These are phyloP conservation scores for Exidia glandulosa DNA, from an alignment of 768 basidiomycete genomes.

Conservation along the genomic window DNA sequence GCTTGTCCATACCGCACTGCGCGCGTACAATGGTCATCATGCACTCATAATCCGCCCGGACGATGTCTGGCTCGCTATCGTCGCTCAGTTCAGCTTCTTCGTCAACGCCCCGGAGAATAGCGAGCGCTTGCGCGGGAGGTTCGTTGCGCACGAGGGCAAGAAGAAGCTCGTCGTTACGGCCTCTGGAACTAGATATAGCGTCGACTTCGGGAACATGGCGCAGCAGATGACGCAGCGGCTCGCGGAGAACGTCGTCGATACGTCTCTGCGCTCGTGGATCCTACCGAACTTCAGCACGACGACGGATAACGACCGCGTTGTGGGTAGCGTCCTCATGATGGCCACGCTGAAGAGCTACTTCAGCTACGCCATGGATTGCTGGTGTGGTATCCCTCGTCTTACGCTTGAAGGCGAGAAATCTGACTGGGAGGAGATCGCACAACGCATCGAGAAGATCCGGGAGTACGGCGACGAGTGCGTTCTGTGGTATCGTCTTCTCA, in stretches of 20 bases:
- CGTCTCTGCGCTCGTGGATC: conserved; percentile 27
- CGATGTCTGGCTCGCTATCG: conserved; percentile 37
- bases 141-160: conserved; percentile 25
- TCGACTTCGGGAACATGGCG: conserved; percentile 24
- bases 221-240: conserved; percentile 15
- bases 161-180: conserved; percentile 17
- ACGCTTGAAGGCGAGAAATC: conserved; percentile 30
- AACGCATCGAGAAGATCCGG: conserved; percentile 27
- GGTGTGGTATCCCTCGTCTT: conserved; percentile 34
- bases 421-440: conserved; percentile 29
- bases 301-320: conserved; percentile 24
- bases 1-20: conserved; percentile 21
- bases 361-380: conserved; percentile 17
- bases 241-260: conserved; percentile 15
- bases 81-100: conserved; percentile 27
- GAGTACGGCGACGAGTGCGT: conserved; percentile 24
- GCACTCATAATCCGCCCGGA: conserved; percentile 35
- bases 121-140: conserved; percentile 22
- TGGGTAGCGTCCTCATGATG: conserved; percentile 32
- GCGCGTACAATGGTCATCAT: conserved; percentile 26
- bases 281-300: conserved; percentile 36
- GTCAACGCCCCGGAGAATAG: conserved; percentile 15
- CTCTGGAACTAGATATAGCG: conserved; percentile 9
- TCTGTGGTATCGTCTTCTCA: conserved; percentile 31
- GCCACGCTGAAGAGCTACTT: conserved; percentile 27